Conservation (phyloP, 2,329 filamentous ascomycete genomes). For the Sclerotinia glacialis region DNA sequence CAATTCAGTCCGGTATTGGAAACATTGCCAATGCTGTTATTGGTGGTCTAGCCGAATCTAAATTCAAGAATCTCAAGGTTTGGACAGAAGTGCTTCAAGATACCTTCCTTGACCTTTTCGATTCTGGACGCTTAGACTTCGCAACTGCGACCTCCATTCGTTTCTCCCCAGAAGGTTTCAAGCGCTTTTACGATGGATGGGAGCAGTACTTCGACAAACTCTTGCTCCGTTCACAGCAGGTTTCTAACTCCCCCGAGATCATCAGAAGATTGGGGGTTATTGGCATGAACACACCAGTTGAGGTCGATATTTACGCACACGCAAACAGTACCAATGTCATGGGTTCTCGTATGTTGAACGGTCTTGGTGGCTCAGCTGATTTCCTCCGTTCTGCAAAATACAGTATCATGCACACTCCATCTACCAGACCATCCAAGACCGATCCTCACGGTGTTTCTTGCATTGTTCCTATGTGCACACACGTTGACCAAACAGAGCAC, state of each 20-base stretch:
- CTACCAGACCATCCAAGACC: slow-evolving; percentile 73
- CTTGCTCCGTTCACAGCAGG: slow-evolving; percentile 80
- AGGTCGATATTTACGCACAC: slow-evolving; percentile 92
- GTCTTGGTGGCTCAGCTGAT: slow-evolving; percentile 76
- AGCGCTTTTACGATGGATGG: slow-evolving; percentile 86
- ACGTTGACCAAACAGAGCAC: slow-evolving; percentile 90
- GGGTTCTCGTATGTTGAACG: slow-evolving; percentile 84
- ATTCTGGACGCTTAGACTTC: slow-evolving; percentile 82
- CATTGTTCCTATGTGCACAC: slow-evolving; percentile 92
- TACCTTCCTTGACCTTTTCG: slow-evolving; percentile 89
- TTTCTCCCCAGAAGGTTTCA: slow-evolving; percentile 87
- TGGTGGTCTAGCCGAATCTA: slow-evolving; percentile 74
- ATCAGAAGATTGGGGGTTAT: slow-evolving; percentile 84
- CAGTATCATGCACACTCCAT: slow-evolving; percentile 91
- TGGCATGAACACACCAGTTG: slow-evolving; percentile 92
- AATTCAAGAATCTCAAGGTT: slow-evolving; percentile 84
- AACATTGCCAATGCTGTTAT: slow-evolving; percentile 93
- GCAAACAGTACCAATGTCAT: slow-evolving; percentile 89
- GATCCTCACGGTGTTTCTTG: slow-evolving; percentile 79
- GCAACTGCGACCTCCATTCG: slow-evolving; percentile 87
- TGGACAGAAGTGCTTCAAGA: slow-evolving; percentile 86
- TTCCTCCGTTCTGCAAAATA: slow-evolving; percentile 79
- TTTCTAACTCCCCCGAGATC: slow-evolving; percentile 87
- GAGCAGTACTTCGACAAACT: slow-evolving; percentile 77
- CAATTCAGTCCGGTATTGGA: slow-evolving; percentile 83